Evolutionary conservation across 345 rosid species (phyloP).

Genomic region (Nasturtium officinale): DNA sequence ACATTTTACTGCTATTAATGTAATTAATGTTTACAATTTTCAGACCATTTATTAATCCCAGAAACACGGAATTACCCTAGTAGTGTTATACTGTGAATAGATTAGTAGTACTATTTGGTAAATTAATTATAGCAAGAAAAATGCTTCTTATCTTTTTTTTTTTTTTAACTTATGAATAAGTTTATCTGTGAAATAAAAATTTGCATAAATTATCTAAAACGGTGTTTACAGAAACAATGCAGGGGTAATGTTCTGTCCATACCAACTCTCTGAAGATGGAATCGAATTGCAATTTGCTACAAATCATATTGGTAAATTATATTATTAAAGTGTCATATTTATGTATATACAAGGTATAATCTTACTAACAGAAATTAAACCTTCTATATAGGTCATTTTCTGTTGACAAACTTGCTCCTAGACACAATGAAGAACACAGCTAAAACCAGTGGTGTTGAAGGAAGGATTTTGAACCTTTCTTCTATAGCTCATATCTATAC

Average conservation of each 20-base stretch:
- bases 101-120: background rate
- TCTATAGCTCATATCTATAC: slow-evolving; percentile 81
- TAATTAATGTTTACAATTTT: background rate
- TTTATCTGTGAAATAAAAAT: background rate
- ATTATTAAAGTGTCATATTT: background rate
- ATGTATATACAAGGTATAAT: background rate
- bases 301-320: slow-evolving; percentile 64
- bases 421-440: slow-evolving; percentile 82
- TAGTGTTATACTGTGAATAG: background rate
- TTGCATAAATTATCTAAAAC: background rate
- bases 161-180: no score
- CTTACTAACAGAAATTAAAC: background rate
- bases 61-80: background rate
- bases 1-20: background rate
- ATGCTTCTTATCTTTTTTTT: no score
- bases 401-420: slow-evolving; percentile 77
- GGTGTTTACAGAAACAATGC: slow-evolving; percentile 73
- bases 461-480: slow-evolving; percentile 83
- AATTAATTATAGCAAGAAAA: background rate
- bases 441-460: slow-evolving; percentile 62
- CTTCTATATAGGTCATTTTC: slow-evolving; percentile 72
- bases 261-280: slow-evolving; percentile 73
- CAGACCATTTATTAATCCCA: background rate
- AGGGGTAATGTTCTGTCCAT: slow-evolving; percentile 89
- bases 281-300: slow-evolving; percentile 83